A percentile compares a stretch with the other conserved stretches of the same genome.
These are phyloP conservation scores for Alternaria angustiovoidea DNA, from an alignment of 2,329 filamentous ascomycete species.

Conservation along the genomic window DNA sequence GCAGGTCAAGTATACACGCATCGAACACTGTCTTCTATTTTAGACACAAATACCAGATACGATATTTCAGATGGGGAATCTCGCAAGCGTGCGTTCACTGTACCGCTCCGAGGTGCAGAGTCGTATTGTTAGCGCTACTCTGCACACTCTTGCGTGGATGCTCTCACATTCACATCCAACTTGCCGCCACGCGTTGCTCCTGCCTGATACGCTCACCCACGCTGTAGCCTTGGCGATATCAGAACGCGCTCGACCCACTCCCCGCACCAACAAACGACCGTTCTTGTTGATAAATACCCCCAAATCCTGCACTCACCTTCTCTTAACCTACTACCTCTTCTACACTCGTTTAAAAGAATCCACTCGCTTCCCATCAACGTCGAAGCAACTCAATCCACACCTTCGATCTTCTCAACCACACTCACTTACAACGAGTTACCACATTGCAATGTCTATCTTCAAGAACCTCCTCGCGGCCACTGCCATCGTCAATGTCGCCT, in stretches of 20 bases:
- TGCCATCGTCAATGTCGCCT: conserved; percentile 13
- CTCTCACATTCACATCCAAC: conserved; percentile 1
- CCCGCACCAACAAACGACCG: conserved; percentile 9
- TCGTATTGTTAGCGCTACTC: background rate
- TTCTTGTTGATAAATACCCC: conserved; percentile 4
- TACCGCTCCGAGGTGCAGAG: background rate
- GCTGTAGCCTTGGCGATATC: conserved; percentile 4
- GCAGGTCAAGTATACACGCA: background rate
- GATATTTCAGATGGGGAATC: background rate
- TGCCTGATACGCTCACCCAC: background rate
- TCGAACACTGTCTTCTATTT: background rate
- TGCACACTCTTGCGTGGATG: background rate
- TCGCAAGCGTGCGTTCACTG: background rate
- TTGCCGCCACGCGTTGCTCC: background rate
- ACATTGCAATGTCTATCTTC: conserved; percentile 14
- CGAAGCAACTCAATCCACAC: conserved; percentile 4
- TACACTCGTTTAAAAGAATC: conserved; percentile 7
- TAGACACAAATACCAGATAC: background rate
- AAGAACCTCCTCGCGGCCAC: conserved; percentile 8
- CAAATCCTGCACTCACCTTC: background rate
- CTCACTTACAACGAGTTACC: background rate
- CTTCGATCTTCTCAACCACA: conserved; percentile 5
- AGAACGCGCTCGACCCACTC: conserved; percentile 7
- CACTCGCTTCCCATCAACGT: background rate
- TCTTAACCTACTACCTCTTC: background rate